phyloP scores from a whole-genome alignment of 208 protist genomes.

The Acanthamoeba triangularis region DNA sequence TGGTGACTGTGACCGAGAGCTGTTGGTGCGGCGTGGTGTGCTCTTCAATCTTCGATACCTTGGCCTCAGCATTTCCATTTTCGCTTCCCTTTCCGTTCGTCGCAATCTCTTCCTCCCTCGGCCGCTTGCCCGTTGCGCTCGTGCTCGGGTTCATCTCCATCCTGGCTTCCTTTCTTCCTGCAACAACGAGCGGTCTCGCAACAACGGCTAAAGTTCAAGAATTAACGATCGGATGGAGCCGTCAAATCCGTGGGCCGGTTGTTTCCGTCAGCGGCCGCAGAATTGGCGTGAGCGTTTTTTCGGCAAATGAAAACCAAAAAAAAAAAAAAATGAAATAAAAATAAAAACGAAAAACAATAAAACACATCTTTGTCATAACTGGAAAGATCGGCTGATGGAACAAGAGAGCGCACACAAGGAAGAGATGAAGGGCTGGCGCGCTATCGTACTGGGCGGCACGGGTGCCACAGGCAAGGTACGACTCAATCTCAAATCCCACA shows the following conservation, averaged over 20 bases:
- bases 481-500: slow-evolving; percentile 18
- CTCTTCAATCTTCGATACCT: slow-evolving; percentile 7
- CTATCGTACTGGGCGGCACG: slow-evolving; percentile 72
- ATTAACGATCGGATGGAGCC: too few species aligned
- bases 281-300: too few species aligned
- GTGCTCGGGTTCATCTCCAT: neutral
- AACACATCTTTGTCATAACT: too few species aligned
- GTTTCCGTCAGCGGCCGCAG: too few species aligned
- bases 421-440: slow-evolving; percentile 48
- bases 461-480: slow-evolving; percentile 79
- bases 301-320: too few species aligned
- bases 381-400: too few species aligned
- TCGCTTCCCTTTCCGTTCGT: neutral
- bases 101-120: neutral
- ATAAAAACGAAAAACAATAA: too few species aligned
- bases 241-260: too few species aligned
- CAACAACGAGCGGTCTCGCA: too few species aligned
- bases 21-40: neutral
- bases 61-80: neutral
- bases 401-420: neutral
- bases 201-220: too few species aligned
- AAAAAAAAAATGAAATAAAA: too few species aligned
- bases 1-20: neutral
- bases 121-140: slow-evolving; percentile 2
- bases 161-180: too few species aligned